Conservation (phyloP, 73 alveolate species). For the Paramecium caudatum region DNA sequence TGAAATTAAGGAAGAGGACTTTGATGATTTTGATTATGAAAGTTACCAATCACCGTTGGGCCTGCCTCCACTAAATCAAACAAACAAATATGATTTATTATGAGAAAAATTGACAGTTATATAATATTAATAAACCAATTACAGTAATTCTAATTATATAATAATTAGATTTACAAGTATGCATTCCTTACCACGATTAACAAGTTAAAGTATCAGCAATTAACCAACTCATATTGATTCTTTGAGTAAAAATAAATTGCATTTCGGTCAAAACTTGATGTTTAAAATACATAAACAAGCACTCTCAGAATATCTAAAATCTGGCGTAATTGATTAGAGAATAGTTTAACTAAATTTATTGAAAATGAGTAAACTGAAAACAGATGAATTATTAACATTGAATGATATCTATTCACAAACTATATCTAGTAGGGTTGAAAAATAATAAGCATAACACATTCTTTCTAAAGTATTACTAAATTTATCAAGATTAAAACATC, state of each 20-base stretch:
- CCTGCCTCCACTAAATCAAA: not conserved
- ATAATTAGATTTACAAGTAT: not conserved
- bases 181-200: not conserved
- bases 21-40: not conserved
- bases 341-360: not conserved
- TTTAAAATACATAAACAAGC: constrained; percentile 28
- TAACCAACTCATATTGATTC: not conserved
- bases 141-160: not conserved
- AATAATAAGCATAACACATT: constrained; percentile 4
- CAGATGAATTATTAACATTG: not conserved
- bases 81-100: not conserved
- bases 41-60: constrained; percentile 13
- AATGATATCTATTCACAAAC: constrained; percentile 28
- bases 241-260: not conserved
- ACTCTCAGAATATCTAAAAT: not conserved
- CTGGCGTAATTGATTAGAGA: constrained; percentile 20
- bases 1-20: not conserved
- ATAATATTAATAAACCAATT: not conserved
- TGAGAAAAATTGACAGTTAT: constrained; percentile 32
- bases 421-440: constrained; percentile 1
- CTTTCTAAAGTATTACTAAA: constrained; percentile 7
- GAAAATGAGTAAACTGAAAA: constrained; percentile 23
- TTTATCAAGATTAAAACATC: not conserved
- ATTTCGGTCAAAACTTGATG: constrained; percentile 13
- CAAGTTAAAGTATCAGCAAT: not conserved